Evolutionary conservation across 257 asterid species (phyloP), one percentile per base, ranked within the genome.

Genomic region (Coffea canephora): DNA sequence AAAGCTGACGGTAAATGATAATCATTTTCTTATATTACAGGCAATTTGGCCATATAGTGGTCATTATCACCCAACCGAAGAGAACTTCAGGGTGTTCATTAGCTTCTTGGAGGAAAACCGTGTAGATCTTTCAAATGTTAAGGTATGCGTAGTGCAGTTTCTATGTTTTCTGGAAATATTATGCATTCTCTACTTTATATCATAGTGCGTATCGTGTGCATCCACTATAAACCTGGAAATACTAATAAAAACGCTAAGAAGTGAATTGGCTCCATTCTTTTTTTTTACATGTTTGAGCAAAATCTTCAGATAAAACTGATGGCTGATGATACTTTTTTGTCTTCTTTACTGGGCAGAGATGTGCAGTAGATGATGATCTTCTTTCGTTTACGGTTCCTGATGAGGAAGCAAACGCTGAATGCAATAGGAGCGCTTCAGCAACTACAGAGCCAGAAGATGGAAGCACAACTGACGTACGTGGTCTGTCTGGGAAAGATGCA

Each of bases 11-110:
- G 39, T 2, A n/a, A 19, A 68, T 34, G 78, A 77, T 73, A 77
- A 36, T 21, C 41, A 69, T 41, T 36, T 73, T 43, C 41, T 65
- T 23, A 50, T 73, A 49, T 50, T 75, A 39, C 88, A 93, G 97
- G 98, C 98, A 27, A 90, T 94, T 71, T 92, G 98, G 98, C 98
- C 98, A 39, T 94, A 94, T 74, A 94, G 98, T 57, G 98, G 98
- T 76, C 98, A 94, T 86, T 94, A 94, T 87, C 98, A 88, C 76
- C 98, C 98, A 7, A 94, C 98, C 0, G 97, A 94, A 82, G 98
- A 94, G 83, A 91, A 94, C 79, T 94, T 94, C 86, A 81, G n/a
- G 79, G 98, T 92, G 79, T 94, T 94, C 85, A 82, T 94, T 49
- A 90, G 81, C 88, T 94, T 90, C 90, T 89, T 94, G 55, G 93